A percentile compares a stretch with the other conserved stretches of the same genome.
Evolutionary conservation across 441 rosid genomes (phyloP).

Genomic region (Lepidium campestre): DNA sequence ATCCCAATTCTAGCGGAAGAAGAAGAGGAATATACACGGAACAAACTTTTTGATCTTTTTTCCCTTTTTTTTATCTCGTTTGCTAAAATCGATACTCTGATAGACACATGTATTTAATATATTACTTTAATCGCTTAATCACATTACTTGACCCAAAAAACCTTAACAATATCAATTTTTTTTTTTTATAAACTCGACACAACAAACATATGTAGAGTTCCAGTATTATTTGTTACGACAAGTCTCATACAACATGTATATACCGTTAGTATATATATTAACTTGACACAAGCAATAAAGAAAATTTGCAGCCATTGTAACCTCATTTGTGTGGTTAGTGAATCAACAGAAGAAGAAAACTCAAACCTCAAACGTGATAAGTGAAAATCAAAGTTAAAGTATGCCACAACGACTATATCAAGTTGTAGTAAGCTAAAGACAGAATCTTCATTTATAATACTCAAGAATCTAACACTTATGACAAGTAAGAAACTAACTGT

Average conservation of each 20-base stretch:
- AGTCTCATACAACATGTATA: too few relatives aligned
- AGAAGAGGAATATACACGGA: neutral
- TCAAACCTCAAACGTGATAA: neutral
- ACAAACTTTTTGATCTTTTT: neutral
- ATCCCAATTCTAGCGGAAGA: constrained; percentile 9
- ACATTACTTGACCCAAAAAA: neutral
- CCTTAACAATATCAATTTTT: too few relatives aligned
- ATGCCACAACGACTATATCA: neutral
- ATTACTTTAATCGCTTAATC: neutral
- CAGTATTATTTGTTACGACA: too few relatives aligned
- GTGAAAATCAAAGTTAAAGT: neutral
- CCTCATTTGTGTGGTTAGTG: neutral
- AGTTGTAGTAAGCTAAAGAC: neutral
- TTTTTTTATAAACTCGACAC: neutral
- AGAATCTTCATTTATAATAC: neutral
- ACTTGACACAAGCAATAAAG: neutral
- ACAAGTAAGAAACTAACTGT: neutral
- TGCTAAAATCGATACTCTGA: neutral
- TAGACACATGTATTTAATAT: neutral
- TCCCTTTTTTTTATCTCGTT: neutral
- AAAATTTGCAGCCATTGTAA: neutral
- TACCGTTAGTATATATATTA: too few relatives aligned
- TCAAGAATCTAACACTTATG: neutral
- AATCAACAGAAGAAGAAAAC: neutral
- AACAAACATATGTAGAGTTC: neutral